These are phyloP conservation scores for Phytophthora pluvialis DNA, from an alignment of 352 stramenopile genomes.

Conservation along the genomic window DNA sequence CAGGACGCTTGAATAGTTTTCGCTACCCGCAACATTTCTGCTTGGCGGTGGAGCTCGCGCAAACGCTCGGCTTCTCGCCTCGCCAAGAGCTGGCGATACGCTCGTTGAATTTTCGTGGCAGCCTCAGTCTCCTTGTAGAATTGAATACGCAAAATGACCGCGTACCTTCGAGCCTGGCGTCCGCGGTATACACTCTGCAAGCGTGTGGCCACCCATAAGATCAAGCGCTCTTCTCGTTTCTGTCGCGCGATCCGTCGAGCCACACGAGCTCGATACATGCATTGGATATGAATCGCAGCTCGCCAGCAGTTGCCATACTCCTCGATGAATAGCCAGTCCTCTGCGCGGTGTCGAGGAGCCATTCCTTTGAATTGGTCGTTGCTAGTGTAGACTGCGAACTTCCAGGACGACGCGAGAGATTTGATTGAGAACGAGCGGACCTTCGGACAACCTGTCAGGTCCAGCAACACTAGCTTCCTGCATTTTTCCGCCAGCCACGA, in stretches of 20 bases:
- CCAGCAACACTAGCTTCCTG: slow-evolving; percentile 57
- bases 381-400: slow-evolving; percentile 51
- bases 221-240: slow-evolving; percentile 57
- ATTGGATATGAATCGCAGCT: slow-evolving; percentile 73
- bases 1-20: slow-evolving; percentile 52
- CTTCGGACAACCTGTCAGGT: slow-evolving; percentile 60
- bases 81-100: slow-evolving; percentile 35
- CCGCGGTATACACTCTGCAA: slow-evolving; percentile 76
- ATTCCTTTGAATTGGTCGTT: slow-evolving; percentile 80
- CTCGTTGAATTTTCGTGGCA: slow-evolving; percentile 59
- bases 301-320: slow-evolving; percentile 82
- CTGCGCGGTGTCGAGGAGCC: slow-evolving; percentile 67
- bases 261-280: slow-evolving; percentile 63
- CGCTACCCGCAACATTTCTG: slow-evolving; percentile 34
- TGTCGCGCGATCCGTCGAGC: slow-evolving; percentile 46
- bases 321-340: slow-evolving; percentile 87
- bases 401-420: slow-evolving; percentile 63
- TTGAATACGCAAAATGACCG: slow-evolving; percentile 51
- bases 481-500: slow-evolving; percentile 90
- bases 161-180: slow-evolving; percentile 56
- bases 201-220: slow-evolving; percentile 58
- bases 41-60: slow-evolving; percentile 18
- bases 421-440: slow-evolving; percentile 63
- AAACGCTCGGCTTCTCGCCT: slow-evolving; percentile 26
- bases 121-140: slow-evolving; percentile 63